Percentiles rank a stretch among this genome's conserved stretches.
These are phyloP conservation scores for Corymbia citriodora DNA, from an alignment of 441 rosid species.

Conservation along the genomic window DNA sequence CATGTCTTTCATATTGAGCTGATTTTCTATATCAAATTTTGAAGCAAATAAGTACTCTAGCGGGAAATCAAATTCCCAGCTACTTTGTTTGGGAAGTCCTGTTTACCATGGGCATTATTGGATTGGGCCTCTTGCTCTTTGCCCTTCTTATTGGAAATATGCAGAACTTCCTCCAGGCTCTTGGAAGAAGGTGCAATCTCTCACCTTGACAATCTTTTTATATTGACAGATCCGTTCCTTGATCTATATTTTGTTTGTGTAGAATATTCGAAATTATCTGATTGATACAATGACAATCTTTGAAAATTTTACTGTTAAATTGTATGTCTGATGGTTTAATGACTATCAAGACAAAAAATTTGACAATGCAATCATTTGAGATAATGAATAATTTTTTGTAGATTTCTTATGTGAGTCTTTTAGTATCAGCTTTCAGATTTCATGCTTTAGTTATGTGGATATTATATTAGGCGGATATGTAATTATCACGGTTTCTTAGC, in stretches of 20 bases:
- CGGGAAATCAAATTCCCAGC: slow-evolving; percentile 76
- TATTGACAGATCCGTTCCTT: not conserved
- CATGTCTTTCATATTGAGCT: not conserved
- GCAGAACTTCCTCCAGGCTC: slow-evolving; percentile 90
- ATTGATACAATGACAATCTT: not conserved
- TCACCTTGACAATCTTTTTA: not conserved
- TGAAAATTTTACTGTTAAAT: not conserved
- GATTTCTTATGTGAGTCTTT: not conserved
- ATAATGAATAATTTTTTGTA: not conserved
- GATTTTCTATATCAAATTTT: not conserved
- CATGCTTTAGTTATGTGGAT: not conserved
- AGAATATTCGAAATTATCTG: not conserved
- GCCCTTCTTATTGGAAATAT: slow-evolving; percentile 91
- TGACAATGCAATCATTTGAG: not conserved
- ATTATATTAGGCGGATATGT: not conserved
- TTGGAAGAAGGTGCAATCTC: slow-evolving; percentile 55
- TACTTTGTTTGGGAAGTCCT: slow-evolving; percentile 75
- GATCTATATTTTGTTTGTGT: not conserved
- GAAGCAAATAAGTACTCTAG: slow-evolving; percentile 94
- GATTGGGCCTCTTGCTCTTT: slow-evolving; percentile 87
- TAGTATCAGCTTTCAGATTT: not conserved
- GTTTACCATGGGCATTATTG: slow-evolving; percentile 76
- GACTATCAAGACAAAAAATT: not conserved
- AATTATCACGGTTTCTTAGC: not conserved
- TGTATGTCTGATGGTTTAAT: not conserved